Conservation (phyloP, 2,329 filamentous ascomycete species). For the Ascochyta viciae-villosae region DNA sequence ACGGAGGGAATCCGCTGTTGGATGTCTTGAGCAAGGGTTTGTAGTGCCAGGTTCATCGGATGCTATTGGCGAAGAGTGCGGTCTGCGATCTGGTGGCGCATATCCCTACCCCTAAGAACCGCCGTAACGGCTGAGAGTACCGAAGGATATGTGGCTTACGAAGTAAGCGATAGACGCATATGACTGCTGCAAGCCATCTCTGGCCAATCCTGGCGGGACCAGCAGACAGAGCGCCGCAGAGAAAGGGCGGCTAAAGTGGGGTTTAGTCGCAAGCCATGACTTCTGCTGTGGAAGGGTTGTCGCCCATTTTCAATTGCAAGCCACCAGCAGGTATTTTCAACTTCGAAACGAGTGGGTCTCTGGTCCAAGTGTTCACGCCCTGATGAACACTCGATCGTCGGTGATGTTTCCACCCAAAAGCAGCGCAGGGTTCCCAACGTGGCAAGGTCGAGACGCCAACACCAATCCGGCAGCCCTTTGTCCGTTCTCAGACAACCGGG, state of each 20-base stretch:
- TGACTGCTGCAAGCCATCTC: slow-evolving; percentile 35
- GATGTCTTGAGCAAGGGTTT: slow-evolving; percentile 21
- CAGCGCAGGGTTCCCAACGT: slow-evolving; percentile 41
- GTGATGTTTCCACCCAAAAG: slow-evolving; percentile 40
- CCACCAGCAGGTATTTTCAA: slow-evolving; percentile 33
- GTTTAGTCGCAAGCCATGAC: slow-evolving; percentile 35
- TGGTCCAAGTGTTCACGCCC: slow-evolving; percentile 14
- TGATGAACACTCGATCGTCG: slow-evolving; percentile 29
- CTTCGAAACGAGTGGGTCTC: slow-evolving; percentile 28
- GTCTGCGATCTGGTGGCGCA: slow-evolving; percentile 28
- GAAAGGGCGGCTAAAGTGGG: slow-evolving; percentile 29
- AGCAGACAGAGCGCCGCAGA: slow-evolving; percentile 23
- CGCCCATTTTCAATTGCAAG: slow-evolving; percentile 42
- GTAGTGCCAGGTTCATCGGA: slow-evolving; percentile 21
- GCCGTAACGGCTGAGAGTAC: slow-evolving; percentile 31
- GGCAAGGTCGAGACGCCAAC: slow-evolving; percentile 42
- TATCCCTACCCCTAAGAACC: slow-evolving; percentile 27
- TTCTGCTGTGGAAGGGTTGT: slow-evolving; percentile 32
- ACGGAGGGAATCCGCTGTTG: slow-evolving; percentile 21
- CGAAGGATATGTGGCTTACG: slow-evolving; percentile 29
- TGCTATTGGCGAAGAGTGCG: slow-evolving; percentile 42
- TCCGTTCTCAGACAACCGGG: slow-evolving; percentile 48
- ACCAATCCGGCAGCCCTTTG: slow-evolving; percentile 51
- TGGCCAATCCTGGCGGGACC: slow-evolving; percentile 28
- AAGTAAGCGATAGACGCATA: slow-evolving; percentile 29